phyloP scores from a whole-genome alignment of 768 basidiomycete genomes.

The Pulveroboletus frians region DNA sequence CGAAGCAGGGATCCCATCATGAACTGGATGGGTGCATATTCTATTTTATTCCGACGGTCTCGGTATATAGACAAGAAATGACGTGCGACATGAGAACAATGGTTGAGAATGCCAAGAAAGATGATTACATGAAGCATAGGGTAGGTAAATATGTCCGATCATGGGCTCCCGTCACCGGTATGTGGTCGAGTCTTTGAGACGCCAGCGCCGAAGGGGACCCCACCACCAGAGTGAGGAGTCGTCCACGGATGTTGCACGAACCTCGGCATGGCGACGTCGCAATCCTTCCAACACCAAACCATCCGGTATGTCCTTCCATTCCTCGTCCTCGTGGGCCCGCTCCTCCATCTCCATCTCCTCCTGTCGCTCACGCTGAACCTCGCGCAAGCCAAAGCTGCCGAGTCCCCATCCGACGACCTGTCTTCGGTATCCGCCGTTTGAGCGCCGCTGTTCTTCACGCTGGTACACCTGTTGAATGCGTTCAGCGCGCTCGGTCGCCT shows the following conservation, averaged over 20 bases:
- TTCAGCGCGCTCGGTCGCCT: conserved; percentile 63
- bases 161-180: conserved; percentile 36
- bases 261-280: conserved; percentile 6
- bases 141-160: background rate
- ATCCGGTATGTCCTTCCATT: conserved; percentile 12
- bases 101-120: too few relatives aligned
- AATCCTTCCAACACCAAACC: background rate
- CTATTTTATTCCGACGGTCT: too few relatives aligned
- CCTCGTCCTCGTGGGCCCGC: conserved; percentile 22
- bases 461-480: conserved; percentile 60
- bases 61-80: too few relatives aligned
- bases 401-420: conserved; percentile 61
- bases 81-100: too few relatives aligned
- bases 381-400: conserved; percentile 57
- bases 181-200: conserved; percentile 69
- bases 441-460: conserved; percentile 24
- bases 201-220: conserved; percentile 71
- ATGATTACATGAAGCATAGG: conserved; percentile 5
- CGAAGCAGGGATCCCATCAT: conserved; percentile 12
- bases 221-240: conserved; percentile 67
- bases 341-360: conserved; percentile 11
- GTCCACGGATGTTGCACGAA: conserved; percentile 1
- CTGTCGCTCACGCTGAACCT: conserved; percentile 29
- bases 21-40: too few relatives aligned
- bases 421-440: conserved; percentile 24